Evolutionary conservation across 805 yeast species (phyloP).

Genomic region (Spathaspora gorwiae): DNA sequence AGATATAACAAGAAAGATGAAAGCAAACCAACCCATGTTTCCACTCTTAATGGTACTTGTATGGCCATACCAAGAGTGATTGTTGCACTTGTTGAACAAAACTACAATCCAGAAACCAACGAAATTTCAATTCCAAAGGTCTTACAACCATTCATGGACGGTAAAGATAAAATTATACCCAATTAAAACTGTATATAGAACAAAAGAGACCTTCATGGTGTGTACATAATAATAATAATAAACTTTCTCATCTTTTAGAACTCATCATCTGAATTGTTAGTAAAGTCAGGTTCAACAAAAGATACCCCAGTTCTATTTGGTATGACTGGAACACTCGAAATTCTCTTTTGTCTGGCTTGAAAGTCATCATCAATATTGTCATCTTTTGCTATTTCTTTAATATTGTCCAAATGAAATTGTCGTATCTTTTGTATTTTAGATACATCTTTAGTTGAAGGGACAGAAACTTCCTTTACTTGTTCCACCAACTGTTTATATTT

Average conservation of each 20-base stretch:
- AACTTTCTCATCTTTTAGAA: not conserved
- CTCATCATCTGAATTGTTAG: constrained; percentile 7
- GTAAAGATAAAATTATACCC: constrained; percentile 23
- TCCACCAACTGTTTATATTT: constrained; percentile 17
- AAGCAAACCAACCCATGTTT: constrained; percentile 46
- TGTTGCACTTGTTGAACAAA: constrained; percentile 84
- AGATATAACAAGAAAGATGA: constrained; percentile 39
- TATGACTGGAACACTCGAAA: constrained; percentile 22
- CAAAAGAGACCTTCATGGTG: not conserved
- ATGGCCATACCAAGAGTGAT: constrained; percentile 91
- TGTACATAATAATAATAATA: not conserved
- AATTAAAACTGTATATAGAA: not conserved
- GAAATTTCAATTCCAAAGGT: constrained; percentile 63
- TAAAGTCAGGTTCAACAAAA: constrained; percentile 1
- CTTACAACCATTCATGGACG: constrained; percentile 70
- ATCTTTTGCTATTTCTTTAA: constrained; percentile 4
- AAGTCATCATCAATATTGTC: not conserved
- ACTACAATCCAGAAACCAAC: constrained; percentile 56
- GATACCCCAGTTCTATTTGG: not conserved
- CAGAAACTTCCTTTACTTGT: constrained; percentile 3
- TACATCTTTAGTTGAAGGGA: not conserved
- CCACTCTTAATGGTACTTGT: constrained; percentile 92
- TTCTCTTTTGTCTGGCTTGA: constrained; percentile 14
- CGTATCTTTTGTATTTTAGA: constrained; percentile 8
- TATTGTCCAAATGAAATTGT: constrained; percentile 7